phyloP scores from a whole-genome alignment of 2,329 filamentous ascomycete genomes.

The Mycocentrospora acerina region DNA sequence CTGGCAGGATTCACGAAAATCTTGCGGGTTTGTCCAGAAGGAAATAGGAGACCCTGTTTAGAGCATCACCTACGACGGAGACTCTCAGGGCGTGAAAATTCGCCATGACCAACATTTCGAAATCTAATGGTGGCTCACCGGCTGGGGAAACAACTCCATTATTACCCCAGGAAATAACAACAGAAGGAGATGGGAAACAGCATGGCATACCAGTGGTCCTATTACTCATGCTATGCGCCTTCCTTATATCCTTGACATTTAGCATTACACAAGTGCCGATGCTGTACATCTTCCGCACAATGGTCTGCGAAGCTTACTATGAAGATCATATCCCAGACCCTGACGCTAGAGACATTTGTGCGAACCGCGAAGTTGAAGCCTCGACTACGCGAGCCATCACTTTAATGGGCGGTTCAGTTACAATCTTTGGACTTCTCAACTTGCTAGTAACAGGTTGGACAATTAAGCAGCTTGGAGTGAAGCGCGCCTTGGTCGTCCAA shows the following conservation, averaged over 20 bases:
- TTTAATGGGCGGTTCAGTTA: conserved; percentile 68
- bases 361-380: conserved; percentile 63
- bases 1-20: no score
- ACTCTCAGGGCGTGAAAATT: no score
- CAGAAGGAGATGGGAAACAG: conserved; percentile 10
- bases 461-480: conserved; percentile 67
- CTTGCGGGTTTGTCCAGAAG: no score
- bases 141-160: conserved; percentile 19
- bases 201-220: conserved; percentile 29
- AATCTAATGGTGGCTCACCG: not conserved
- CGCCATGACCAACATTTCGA: no score
- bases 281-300: conserved; percentile 68
- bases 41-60: no score
- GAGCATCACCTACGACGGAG: no score
- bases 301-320: conserved; percentile 73
- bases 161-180: conserved; percentile 10
- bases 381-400: conserved; percentile 64
- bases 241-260: conserved; percentile 59
- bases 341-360: conserved; percentile 57
- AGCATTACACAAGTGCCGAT: conserved; percentile 54
- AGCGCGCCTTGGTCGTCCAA: conserved; percentile 62
- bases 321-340: conserved; percentile 52
- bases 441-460: conserved; percentile 67
- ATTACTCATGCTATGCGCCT: conserved; percentile 59
- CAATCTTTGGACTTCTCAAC: conserved; percentile 67